Base-by-base conservation (phyloP, 1,284 basidiomycete species). In the Termitomyces sp. region DNA sequence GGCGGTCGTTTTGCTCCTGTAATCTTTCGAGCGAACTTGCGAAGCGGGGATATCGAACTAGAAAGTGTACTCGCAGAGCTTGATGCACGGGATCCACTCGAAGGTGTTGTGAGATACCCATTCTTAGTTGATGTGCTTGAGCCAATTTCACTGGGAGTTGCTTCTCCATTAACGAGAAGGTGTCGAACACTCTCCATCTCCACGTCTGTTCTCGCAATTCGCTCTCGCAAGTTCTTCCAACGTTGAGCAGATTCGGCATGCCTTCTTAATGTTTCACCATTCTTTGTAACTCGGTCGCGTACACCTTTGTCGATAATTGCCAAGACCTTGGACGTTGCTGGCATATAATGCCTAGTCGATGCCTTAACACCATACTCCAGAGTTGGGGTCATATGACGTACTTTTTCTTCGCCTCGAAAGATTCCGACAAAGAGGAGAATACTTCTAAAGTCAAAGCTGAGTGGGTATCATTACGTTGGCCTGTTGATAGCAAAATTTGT, bases 241-340 rank as follows among this genome's bases (percentile, higher is more conserved):
- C 91, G 80, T 63, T 88, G 82, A 24, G 88, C 89, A 54, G 90
- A 89, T 66, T 94, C 92, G 8, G 88, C 88, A 65, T 90, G 91
- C 58, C 92, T 78, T 55, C 94, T 81, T 53, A 98, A 71, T 26
- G 93, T 90, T 72, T 96, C 94, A 2, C 96, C 96, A 60, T 98
- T 98, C 78, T 92, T 93, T 15, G 94, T 96, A 1, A 91, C 86
- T 49, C 93, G 82, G 60, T 96, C 92, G 57, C 84, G 82, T 30
- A 98, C 89, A 38, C 92, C 92, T 68, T 92, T 95, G 67, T 94
- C 92, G 64, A 98, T 89, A 62, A 94, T 94, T 19, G 86, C 84
- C n/a, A 98, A 78, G 39, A 95, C 94, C 68, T 94, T 94, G 10
- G 87, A 89, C 3, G 92, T 91, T 21, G 94, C 93, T 0, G 94